Conservation (phyloP, 2,329 filamentous ascomycete species). For the Tympanopsis confertula region DNA sequence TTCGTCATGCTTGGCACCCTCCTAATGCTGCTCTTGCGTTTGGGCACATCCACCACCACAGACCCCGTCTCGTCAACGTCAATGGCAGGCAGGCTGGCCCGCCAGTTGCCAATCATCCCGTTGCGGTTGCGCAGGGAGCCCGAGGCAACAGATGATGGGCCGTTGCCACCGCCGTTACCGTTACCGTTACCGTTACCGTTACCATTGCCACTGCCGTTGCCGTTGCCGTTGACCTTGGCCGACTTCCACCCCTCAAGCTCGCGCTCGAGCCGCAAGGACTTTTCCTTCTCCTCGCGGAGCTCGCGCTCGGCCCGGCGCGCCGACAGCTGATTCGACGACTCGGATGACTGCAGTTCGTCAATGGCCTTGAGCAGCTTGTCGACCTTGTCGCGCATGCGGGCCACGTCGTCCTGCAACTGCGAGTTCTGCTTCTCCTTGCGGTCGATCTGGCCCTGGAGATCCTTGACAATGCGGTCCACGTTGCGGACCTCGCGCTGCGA, state of each 20-base stretch:
- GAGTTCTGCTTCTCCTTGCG: slow-evolving; percentile 80
- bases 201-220: slow-evolving; percentile 18
- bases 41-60: neutral
- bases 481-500: slow-evolving; percentile 82
- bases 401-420: slow-evolving; percentile 72
- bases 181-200: slow-evolving; percentile 19
- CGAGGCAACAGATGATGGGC: too few relatives aligned
- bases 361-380: slow-evolving; percentile 83
- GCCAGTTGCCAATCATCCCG: neutral
- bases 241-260: slow-evolving; percentile 71
- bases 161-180: slow-evolving; percentile 19
- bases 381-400: slow-evolving; percentile 78
- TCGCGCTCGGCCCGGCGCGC: slow-evolving; percentile 82
- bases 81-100: neutral
- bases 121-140: neutral
- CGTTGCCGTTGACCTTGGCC: slow-evolving; percentile 18
- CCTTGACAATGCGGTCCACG: slow-evolving; percentile 85
- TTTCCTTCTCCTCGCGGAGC: slow-evolving; percentile 78
- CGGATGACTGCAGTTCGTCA: slow-evolving; percentile 82
- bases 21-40: neutral
- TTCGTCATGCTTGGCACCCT: neutral
- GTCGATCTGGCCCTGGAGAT: slow-evolving; percentile 83
- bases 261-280: slow-evolving; percentile 65
- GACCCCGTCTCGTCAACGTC: neutral
- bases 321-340: slow-evolving; percentile 69